Percentiles rank a stretch among this genome's conserved stretches.
These are phyloP conservation scores for Sarcocystis neurona DNA, from an alignment of 169 alveolate species.

Conservation along the genomic window DNA sequence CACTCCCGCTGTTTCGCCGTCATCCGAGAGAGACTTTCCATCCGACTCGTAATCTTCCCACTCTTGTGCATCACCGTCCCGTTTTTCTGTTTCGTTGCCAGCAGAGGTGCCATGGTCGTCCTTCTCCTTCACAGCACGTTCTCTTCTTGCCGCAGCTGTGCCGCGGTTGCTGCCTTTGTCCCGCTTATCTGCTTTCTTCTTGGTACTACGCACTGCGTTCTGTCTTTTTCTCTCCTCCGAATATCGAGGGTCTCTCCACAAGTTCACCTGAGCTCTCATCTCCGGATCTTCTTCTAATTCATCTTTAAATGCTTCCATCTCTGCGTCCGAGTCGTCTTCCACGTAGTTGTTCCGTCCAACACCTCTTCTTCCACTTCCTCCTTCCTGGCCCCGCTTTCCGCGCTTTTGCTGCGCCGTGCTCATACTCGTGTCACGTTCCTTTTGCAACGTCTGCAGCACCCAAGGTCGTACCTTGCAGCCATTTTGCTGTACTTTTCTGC, in stretches of 20 bases:
- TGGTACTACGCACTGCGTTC: not conserved
- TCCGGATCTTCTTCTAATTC: conserved; percentile 65
- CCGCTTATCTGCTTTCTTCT: too few species aligned
- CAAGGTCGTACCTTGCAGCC: conserved; percentile 27
- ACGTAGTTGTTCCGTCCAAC: not conserved
- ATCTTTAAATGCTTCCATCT: conserved; percentile 58
- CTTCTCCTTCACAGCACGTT: not conserved
- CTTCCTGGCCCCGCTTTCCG: not conserved
- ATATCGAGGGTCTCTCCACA: conserved; percentile 56
- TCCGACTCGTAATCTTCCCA: conserved; percentile 9
- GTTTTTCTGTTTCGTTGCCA: not conserved
- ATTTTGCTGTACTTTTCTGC: too few species aligned
- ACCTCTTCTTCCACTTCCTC: not conserved
- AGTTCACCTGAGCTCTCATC: conserved; percentile 50
- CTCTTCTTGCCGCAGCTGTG: not conserved
- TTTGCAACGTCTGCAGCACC: conserved; percentile 45
- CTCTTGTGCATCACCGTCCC: not conserved
- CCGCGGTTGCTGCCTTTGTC: not conserved
- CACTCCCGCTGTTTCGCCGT: conserved; percentile 24
- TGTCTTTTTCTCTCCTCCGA: not conserved
- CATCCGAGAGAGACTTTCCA: not conserved
- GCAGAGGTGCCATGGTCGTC: not conserved
- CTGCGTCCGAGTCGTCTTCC: conserved; percentile 26
- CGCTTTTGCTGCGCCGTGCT: not conserved
- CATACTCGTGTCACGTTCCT: conserved; percentile 14